phyloP scores from a whole-genome alignment of 495 filamentous ascomycete species.

The Penicillium turbatum region DNA sequence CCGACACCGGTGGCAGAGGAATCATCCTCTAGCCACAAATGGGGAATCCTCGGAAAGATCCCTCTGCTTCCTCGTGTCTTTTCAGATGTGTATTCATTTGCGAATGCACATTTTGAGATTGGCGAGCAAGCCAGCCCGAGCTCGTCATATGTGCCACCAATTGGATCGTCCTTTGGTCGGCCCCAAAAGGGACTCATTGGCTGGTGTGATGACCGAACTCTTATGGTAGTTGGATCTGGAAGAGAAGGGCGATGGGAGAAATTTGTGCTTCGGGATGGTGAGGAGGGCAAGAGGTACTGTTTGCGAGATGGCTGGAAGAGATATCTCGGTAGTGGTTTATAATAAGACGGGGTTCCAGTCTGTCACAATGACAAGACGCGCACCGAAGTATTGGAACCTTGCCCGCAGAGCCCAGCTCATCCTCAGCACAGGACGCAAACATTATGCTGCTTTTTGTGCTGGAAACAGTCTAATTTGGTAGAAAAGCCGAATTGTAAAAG shows the following conservation, averaged over 20 bases:
- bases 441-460: neutral
- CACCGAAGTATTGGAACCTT: neutral
- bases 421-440: neutral
- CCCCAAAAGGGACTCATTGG: conserved; percentile 73
- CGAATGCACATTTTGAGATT: conserved; percentile 69
- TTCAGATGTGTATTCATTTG: conserved; percentile 78
- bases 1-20: conserved; percentile 39
- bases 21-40: conserved; percentile 58
- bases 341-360: neutral
- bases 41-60: conserved; percentile 73
- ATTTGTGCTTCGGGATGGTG: conserved; percentile 61
- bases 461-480: neutral
- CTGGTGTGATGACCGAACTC: conserved; percentile 64
- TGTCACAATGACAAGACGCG: neutral
- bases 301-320: conserved; percentile 75
- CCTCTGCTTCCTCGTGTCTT: conserved; percentile 76
- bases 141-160: conserved; percentile 38
- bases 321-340: conserved; percentile 57
- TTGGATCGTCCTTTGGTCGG: conserved; percentile 47
- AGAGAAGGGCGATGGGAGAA: conserved; percentile 80
- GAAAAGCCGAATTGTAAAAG: neutral
- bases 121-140: conserved; percentile 59
- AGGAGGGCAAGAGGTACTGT: conserved; percentile 58
- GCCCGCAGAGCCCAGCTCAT: neutral
- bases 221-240: conserved; percentile 78